phyloP scores from a whole-genome alignment of 2,329 filamentous ascomycete genomes.

The Diaporthe sp. region DNA sequence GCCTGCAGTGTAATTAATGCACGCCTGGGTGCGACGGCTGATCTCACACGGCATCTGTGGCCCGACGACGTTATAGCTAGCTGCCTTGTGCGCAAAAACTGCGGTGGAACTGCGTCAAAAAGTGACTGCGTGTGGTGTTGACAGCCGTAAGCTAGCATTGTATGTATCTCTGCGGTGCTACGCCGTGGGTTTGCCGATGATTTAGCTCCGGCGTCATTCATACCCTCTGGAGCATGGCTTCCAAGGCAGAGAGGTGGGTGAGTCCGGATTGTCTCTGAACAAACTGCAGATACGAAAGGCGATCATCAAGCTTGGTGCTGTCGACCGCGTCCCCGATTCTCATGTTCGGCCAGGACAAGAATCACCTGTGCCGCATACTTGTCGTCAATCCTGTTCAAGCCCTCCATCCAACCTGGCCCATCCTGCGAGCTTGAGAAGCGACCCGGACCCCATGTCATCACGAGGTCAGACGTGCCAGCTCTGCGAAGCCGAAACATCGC shows the following conservation, averaged over 20 bases:
- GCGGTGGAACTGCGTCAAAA: conserved; percentile 21
- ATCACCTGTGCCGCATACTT: background rate
- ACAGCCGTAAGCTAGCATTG: conserved; percentile 13
- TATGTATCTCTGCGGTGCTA: conserved; percentile 18
- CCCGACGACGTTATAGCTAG: conserved; percentile 8
- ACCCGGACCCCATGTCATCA: conserved; percentile 1
- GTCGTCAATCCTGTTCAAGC: conserved; percentile 11
- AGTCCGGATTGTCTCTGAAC: conserved; percentile 7
- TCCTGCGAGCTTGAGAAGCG: conserved; percentile 26
- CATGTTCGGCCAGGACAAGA: background rate
- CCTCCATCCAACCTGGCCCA: background rate
- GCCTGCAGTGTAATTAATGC: conserved; percentile 33
- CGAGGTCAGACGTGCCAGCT: background rate
- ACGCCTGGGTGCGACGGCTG: conserved; percentile 19
- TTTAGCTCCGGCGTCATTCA: conserved; percentile 20
- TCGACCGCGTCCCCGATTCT: background rate
- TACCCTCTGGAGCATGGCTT: background rate
- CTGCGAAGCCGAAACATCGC: background rate
- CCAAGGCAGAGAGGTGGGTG: conserved; percentile 1
- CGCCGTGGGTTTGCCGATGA: conserved; percentile 9
- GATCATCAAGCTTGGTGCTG: background rate
- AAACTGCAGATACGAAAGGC: conserved; percentile 31
- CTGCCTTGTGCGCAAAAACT: background rate
- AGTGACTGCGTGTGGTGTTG: conserved; percentile 6
- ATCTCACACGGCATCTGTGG: conserved; percentile 34